These are phyloP conservation scores for Exophiala viscosa DNA, from an alignment of 2,329 filamentous ascomycete genomes.

Conservation along the genomic window DNA sequence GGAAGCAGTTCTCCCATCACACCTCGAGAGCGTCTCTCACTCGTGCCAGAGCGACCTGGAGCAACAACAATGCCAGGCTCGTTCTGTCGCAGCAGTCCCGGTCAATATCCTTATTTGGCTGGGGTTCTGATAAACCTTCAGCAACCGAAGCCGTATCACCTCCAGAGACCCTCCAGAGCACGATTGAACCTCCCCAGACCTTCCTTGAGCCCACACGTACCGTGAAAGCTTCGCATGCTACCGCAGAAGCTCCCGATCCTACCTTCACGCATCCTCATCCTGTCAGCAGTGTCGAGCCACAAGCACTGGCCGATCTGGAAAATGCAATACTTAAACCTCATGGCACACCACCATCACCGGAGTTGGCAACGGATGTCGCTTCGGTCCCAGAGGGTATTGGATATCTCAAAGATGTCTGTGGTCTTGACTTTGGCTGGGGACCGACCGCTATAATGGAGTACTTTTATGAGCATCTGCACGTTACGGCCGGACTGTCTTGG, in stretches of 20 bases:
- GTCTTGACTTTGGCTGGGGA: conserved; percentile 83
- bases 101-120: conserved; percentile 25
- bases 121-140: conserved; percentile 14
- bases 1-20: conserved; percentile 10
- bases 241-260: conserved; percentile 21
- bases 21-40: conserved; percentile 5
- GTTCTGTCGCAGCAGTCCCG: conserved; percentile 18
- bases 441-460: conserved; percentile 71
- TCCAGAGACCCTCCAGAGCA: neutral
- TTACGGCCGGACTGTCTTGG: conserved; percentile 75
- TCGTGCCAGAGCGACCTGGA: neutral
- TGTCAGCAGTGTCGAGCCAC: conserved; percentile 9
- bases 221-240: conserved; percentile 25
- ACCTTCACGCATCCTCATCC: conserved; percentile 6
- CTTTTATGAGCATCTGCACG: conserved; percentile 75
- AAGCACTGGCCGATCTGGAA: conserved; percentile 20
- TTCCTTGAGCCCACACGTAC: conserved; percentile 11
- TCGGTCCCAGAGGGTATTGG: conserved; percentile 72
- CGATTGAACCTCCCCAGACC: neutral
- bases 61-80: neutral
- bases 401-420: conserved; percentile 70
- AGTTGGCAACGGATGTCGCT: conserved; percentile 33
- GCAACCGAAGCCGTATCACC: neutral
- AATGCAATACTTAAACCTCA: conserved; percentile 17
- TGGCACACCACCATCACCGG: conserved; percentile 2